Conservation (phyloP, 306 rosid species). For the Astragalus membranaceus region DNA sequence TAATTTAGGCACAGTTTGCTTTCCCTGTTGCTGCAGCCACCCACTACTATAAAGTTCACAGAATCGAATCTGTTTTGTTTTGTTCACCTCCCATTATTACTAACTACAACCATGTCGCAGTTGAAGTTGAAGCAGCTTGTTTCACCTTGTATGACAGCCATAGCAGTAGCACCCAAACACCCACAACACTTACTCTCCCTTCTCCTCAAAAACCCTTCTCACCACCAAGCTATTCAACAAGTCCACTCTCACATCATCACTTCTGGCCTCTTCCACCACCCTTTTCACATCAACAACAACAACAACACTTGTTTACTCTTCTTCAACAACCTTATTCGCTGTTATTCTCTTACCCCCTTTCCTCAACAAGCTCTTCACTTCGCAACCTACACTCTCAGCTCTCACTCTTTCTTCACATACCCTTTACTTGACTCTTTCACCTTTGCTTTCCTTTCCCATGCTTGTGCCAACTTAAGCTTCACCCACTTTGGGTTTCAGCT, state of each 20-base stretch:
- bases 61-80: no score
- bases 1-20: no score
- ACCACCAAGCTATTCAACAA: conserved; percentile 27
- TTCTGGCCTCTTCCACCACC: conserved; percentile 34
- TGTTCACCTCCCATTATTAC: no score
- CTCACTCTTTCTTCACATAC: conserved; percentile 7
- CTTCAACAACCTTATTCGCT: conserved; percentile 47
- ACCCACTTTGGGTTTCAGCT: conserved; percentile 38
- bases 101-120: no score
- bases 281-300: not conserved
- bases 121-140: no score
- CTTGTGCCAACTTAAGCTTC: conserved; percentile 33
- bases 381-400: conserved; percentile 12
- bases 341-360: conserved; percentile 27
- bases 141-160: no score
- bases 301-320: conserved; percentile 28
- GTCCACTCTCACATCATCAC: conserved; percentile 53
- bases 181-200: conserved; percentile 43
- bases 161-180: conserved; percentile 14
- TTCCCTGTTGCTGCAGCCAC: no score
- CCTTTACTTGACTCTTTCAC: conserved; percentile 47
- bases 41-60: no score
- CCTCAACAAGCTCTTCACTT: conserved; percentile 45
- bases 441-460: conserved; percentile 44
- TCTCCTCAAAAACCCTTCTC: conserved; percentile 36